Percentiles rank a stretch among this genome's conserved stretches.
Evolutionary conservation across 2,329 filamentous ascomycete genomes (phyloP).

Genomic region (Magnaporthiopsis rhizophila): DNA sequence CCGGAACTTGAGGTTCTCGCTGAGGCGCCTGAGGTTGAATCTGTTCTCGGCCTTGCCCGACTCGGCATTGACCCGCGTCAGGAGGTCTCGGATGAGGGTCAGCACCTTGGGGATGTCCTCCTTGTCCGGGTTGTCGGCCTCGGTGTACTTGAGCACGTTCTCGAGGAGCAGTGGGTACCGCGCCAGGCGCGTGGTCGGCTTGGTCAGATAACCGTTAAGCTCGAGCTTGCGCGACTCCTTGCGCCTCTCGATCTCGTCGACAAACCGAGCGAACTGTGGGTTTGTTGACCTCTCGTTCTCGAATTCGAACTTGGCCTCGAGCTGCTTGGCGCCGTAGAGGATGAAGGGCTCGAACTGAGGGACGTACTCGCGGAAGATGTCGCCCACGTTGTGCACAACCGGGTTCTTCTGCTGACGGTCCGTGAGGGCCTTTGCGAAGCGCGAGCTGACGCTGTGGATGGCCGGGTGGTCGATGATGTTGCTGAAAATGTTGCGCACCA

Average conservation of each 20-base stretch:
- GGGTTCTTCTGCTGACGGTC: conserved; percentile 83
- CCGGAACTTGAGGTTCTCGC: conserved; percentile 84
- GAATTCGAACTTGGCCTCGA: conserved; percentile 96
- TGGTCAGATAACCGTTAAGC: conserved; percentile 94
- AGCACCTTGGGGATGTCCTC: conserved; percentile 88
- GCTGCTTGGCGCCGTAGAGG: conserved; percentile 87
- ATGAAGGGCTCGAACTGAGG: conserved; percentile 95
- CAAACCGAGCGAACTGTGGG: conserved; percentile 76
- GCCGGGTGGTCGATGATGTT: conserved; percentile 79
- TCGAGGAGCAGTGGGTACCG: conserved; percentile 89
- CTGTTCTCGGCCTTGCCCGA: conserved; percentile 97
- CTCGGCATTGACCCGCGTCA: conserved; percentile 85
- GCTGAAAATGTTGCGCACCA: conserved; percentile 89
- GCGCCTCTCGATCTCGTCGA: conserved; percentile 90
- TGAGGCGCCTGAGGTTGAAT: conserved; percentile 87
- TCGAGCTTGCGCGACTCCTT: conserved; percentile 97
- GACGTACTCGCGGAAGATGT: conserved; percentile 89
- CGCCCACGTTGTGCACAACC: conserved; percentile 82
- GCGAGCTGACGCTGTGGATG: conserved; percentile 84
- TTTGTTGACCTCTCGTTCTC: conserved; percentile 91
- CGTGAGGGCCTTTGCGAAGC: conserved; percentile 81
- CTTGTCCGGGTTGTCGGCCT: conserved; percentile 81
- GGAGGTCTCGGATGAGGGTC: conserved; percentile 74
- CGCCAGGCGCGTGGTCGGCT: conserved; percentile 90
- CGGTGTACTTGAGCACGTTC: conserved; percentile 84